Conservation (phyloP, 768 basidiomycete species). For the Termitomyces eurrhizus region DNA sequence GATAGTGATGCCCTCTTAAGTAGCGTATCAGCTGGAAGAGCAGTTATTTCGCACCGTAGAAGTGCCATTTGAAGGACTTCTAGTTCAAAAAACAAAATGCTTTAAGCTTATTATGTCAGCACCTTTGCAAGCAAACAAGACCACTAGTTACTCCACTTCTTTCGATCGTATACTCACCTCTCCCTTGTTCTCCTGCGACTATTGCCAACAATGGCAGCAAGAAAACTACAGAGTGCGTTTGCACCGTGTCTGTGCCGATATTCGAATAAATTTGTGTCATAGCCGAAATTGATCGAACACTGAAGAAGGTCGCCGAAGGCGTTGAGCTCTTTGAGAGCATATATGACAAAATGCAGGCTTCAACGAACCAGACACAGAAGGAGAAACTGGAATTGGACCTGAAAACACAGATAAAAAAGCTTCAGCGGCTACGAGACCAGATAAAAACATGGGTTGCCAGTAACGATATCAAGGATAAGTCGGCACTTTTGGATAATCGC, state of each 20-base stretch:
- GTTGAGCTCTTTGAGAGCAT: slow-evolving; percentile 94
- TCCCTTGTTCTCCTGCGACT: slow-evolving; percentile 15
- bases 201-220: slow-evolving; percentile 68
- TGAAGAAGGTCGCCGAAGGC: slow-evolving; percentile 96
- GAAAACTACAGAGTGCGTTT: slow-evolving; percentile 80
- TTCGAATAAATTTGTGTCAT: slow-evolving; percentile 8
- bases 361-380: slow-evolving; percentile 78
- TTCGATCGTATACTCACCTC: neutral
- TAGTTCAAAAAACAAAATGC: too few relatives aligned
- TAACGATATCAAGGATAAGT: slow-evolving; percentile 99
- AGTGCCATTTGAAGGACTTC: too few relatives aligned
- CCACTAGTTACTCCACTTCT: slow-evolving; percentile 13
- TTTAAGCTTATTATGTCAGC: slow-evolving; percentile 18
- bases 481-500: slow-evolving; percentile 85
- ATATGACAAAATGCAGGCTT: slow-evolving; percentile 97
- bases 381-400: slow-evolving; percentile 49
- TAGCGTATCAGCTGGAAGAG: too few relatives aligned
- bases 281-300: slow-evolving; percentile 98
- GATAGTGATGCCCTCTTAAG: too few relatives aligned
- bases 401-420: slow-evolving; percentile 95
- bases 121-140: slow-evolving; percentile 23
- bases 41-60: too few relatives aligned
- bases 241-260: neutral
- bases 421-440: slow-evolving; percentile 96
- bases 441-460: slow-evolving; percentile 99